Evolutionary conservation across 768 basidiomycete species (phyloP).

Genomic region (Tricholoma matsutake): DNA sequence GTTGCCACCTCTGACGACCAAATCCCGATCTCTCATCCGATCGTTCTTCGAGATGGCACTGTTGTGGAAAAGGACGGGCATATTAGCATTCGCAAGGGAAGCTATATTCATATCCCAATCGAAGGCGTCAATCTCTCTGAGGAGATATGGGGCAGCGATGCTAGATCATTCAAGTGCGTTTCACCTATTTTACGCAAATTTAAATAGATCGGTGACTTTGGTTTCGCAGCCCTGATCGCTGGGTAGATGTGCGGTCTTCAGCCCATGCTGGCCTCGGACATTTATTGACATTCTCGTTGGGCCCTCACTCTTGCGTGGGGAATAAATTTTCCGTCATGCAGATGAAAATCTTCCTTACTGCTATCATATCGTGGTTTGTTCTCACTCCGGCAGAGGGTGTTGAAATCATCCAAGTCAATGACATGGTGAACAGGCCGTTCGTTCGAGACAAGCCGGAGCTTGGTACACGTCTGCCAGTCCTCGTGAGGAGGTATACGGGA

Average conservation of each 20-base stretch:
- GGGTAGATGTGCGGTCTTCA: slow-evolving; percentile 40
- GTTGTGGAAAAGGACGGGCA: slow-evolving; percentile 32
- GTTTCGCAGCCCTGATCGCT: slow-evolving; percentile 49
- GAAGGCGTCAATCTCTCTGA: slow-evolving; percentile 51
- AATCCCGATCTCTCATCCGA: slow-evolving; percentile 48
- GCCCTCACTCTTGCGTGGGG: slow-evolving; percentile 49
- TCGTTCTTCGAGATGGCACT: slow-evolving; percentile 39
- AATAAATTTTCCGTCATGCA: slow-evolving; percentile 45
- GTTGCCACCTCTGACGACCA: slow-evolving; percentile 50
- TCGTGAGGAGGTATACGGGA: slow-evolving; percentile 24
- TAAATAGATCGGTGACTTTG: slow-evolving; percentile 3
- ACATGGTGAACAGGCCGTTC: slow-evolving; percentile 48
- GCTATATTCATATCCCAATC: slow-evolving; percentile 54
- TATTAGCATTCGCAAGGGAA: slow-evolving; percentile 50
- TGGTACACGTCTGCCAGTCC: slow-evolving; percentile 41
- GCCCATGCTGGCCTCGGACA: slow-evolving; percentile 46
- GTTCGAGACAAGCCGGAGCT: slow-evolving; percentile 36
- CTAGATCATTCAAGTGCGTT: slow-evolving; percentile 49
- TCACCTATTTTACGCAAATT: not conserved
- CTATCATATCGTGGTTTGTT: slow-evolving; percentile 41
- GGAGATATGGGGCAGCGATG: slow-evolving; percentile 56
- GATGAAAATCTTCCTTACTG: slow-evolving; percentile 49
- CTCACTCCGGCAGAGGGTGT: slow-evolving; percentile 40
- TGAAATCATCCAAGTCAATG: slow-evolving; percentile 44
- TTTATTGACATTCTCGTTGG: slow-evolving; percentile 53